phyloP scores from a whole-genome alignment of 2,329 filamentous ascomycete genomes.

The Penicillium aurantiogriseum region DNA sequence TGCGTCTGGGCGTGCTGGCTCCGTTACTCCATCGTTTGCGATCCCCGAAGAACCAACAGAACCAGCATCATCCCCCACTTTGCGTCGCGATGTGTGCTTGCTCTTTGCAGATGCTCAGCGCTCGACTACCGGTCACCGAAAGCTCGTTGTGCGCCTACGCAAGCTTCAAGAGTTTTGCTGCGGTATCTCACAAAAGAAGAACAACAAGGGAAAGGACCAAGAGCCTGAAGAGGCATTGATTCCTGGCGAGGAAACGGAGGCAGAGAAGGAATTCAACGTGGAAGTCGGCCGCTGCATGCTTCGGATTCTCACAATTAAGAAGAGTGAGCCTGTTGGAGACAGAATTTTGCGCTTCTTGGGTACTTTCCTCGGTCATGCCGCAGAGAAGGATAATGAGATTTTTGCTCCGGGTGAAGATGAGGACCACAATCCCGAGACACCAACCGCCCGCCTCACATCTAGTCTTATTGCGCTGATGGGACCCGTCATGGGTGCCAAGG shows the following conservation, averaged over 20 bases:
- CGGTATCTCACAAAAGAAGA: conserved; percentile 50
- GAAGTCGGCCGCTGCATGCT: conserved; percentile 83
- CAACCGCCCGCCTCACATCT: conserved; percentile 74
- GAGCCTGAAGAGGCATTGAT: conserved; percentile 48
- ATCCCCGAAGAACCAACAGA: conserved; percentile 63
- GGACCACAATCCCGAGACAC: conserved; percentile 73
- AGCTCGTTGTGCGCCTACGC: conserved; percentile 79
- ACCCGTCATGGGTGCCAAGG: conserved; percentile 78
- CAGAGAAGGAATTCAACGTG: conserved; percentile 81
- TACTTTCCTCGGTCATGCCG: conserved; percentile 73
- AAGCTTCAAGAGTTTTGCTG: conserved; percentile 87
- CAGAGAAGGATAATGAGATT: conserved; percentile 67
- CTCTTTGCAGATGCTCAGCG: conserved; percentile 81
- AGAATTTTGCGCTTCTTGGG: conserved; percentile 81
- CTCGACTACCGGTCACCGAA: conserved; percentile 85
- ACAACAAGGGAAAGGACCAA: conserved; percentile 48
- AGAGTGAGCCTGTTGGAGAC: conserved; percentile 85
- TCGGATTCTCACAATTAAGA: conserved; percentile 82
- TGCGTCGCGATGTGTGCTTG: conserved; percentile 71
- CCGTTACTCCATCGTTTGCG: conserved; percentile 38
- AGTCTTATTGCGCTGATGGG: conserved; percentile 71
- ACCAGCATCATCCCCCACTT: conserved; percentile 47
- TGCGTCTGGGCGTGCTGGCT: conserved; percentile 79
- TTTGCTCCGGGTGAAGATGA: conserved; percentile 63
- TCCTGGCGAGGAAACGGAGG: conserved; percentile 62